Base-by-base conservation (phyloP, 176 grass and related monocot genomes). In the Carex kokanica region DNA sequence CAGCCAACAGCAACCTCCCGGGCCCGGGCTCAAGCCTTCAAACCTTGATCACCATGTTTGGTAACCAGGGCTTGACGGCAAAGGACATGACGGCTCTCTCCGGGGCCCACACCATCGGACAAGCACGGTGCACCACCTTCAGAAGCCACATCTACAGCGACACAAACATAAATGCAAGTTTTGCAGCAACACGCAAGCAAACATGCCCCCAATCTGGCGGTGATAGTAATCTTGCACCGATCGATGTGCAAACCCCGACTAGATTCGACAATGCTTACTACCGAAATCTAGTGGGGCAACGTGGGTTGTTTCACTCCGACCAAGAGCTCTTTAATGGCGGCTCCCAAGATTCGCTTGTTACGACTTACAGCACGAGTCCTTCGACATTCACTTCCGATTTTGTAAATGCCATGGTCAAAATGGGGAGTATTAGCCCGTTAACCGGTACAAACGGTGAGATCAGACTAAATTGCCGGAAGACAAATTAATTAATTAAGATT, bases 301-400 rank as follows among this genome's bases (percentile, higher is more conserved):
- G 68, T 0, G 94, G 90, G 0, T 86, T 97, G 15, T 83, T 97
- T 8, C 95, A 94, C 83, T 97, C 92, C 0, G 94, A 97, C 81
- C 94, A 97, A 87, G 94, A 89, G 83, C 90, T 97, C 64, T 97
- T 97, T 86, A 94, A 91, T 20, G 85, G 86, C 45, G 94, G 94
- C 1, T 92, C 88, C 20, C 94, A 97, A 87, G 94, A 97, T 74
- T 12, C 80, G 51, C 85, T 94, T 20, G 92, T 97, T 0, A n/a
- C 85, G 77, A 74, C 51, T 21, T 97, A 94, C 92, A 92, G 90
- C 73, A 78, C 1, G 66, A 89, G 53, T 79, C 13, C 86, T 0
- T 0, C 1, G 3, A 57, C 58, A 62, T 92, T 97, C 83, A 27
- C 32, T 0, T 1, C 9, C 1, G 90, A 94, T 83, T 94, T 97